Evolutionary conservation across 768 basidiomycete genomes (phyloP).

Genomic region (Pulveroboletus sp.): DNA sequence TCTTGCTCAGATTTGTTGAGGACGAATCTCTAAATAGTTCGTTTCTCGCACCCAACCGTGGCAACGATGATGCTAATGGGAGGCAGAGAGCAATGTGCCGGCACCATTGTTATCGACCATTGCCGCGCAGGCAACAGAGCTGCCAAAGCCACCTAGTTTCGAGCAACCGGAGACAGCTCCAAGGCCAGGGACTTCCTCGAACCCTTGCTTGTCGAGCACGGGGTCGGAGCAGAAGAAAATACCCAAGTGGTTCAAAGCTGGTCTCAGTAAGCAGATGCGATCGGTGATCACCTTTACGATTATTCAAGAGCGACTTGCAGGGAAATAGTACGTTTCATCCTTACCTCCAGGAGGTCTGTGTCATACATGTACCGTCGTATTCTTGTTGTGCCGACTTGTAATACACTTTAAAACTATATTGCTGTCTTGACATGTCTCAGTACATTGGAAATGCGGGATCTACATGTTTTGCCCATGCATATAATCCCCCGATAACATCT

Average conservation of each 20-base stretch:
- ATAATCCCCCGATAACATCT: slow-evolving; percentile 79
- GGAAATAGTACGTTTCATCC: slow-evolving; percentile 38
- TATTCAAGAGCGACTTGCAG: slow-evolving; percentile 8
- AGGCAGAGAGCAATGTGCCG: slow-evolving; percentile 46
- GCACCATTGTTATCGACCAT: slow-evolving; percentile 64
- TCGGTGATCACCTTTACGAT: background rate
- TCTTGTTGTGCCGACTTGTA: slow-evolving; percentile 5
- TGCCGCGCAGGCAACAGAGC: slow-evolving; percentile 54
- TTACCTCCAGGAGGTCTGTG: background rate
- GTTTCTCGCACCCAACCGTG: background rate
- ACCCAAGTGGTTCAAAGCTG: slow-evolving; percentile 77
- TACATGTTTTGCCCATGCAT: slow-evolving; percentile 72
- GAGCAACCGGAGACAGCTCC: slow-evolving; percentile 8
- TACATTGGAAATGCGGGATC: slow-evolving; percentile 80
- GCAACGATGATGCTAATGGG: background rate
- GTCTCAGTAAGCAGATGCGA: slow-evolving; percentile 42
- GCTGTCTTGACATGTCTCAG: slow-evolving; percentile 32
- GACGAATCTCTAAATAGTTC: slow-evolving; percentile 67
- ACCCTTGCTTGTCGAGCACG: slow-evolving; percentile 1
- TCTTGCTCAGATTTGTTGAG: slow-evolving; percentile 60
- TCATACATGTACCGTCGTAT: slow-evolving; percentile 1
- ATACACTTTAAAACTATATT: background rate
- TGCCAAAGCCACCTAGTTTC: slow-evolving; percentile 55
- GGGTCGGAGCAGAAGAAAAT: slow-evolving; percentile 47
- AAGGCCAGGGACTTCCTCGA: slow-evolving; percentile 10